A percentile compares a stretch with the other conserved stretches of the same genome.
These are phyloP conservation scores for Areca catechu DNA, from an alignment of 176 grass and related monocot species.

Conservation along the genomic window DNA sequence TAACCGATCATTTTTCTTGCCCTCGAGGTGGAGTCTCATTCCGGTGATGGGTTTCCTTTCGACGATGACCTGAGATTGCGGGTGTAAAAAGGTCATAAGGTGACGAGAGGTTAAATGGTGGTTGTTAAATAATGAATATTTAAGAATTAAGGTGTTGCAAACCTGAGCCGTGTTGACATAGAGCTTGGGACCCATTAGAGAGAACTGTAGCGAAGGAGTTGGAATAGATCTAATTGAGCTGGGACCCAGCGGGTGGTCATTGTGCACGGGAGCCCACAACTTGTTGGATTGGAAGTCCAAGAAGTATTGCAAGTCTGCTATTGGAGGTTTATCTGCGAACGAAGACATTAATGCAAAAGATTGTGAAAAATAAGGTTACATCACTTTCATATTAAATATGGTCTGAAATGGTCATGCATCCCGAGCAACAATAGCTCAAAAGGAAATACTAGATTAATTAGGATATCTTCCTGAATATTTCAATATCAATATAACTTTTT, in stretches of 20 bases:
- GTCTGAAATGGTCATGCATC: too few species aligned
- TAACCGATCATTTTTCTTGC: conserved; percentile 75
- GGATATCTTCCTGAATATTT: too few species aligned
- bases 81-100: neutral
- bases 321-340: conserved; percentile 69
- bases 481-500: too few species aligned
- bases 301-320: conserved; percentile 67
- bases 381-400: too few species aligned
- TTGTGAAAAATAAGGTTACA: too few species aligned
- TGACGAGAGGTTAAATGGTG: neutral
- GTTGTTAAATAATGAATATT: too few species aligned
- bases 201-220: conserved; percentile 51
- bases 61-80: conserved; percentile 57
- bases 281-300: conserved; percentile 77
- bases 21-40: conserved; percentile 84
- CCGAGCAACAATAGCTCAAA: too few species aligned
- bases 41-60: conserved; percentile 59
- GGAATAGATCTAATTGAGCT: conserved; percentile 41
- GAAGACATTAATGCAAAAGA: neutral
- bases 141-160: neutral
- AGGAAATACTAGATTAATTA: too few species aligned
- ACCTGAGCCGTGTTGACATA: conserved; percentile 59
- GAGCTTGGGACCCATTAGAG: conserved; percentile 66
- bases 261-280: conserved; percentile 61
- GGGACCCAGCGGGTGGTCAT: conserved; percentile 59